Evolutionary conservation across 2,329 filamentous ascomycete species (phyloP).

Genomic region (Mycogone perniciosa): DNA sequence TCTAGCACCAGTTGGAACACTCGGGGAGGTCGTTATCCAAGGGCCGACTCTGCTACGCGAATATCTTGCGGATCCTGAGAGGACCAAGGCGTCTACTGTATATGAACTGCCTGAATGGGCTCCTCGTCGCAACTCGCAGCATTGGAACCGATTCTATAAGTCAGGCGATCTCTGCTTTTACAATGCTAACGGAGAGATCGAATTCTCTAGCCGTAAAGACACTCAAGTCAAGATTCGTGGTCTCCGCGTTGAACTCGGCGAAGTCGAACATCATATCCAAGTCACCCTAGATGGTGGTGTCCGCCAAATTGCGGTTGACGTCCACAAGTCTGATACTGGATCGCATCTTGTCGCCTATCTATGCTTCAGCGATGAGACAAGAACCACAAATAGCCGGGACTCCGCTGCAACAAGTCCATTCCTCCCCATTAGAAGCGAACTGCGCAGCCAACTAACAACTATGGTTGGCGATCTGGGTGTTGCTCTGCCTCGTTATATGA

Average conservation of each 20-base stretch:
- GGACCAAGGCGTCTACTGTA: not conserved
- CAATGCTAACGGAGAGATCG: not conserved
- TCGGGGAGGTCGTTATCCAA: constrained; percentile 10
- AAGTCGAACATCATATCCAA: constrained; percentile 7
- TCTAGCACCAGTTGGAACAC: constrained; percentile 4
- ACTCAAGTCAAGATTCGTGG: constrained; percentile 3
- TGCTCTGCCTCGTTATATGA: constrained; percentile 6
- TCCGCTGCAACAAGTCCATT: not conserved
- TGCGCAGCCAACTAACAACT: not conserved
- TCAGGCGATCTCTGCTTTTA: constrained; percentile 5
- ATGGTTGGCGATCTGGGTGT: not conserved
- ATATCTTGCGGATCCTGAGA: constrained; percentile 1
- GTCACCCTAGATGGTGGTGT: not conserved
- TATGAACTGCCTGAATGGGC: constrained; percentile 6
- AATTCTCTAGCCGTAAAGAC: constrained; percentile 3
- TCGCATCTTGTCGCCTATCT: constrained; percentile 4
- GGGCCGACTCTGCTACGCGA: constrained; percentile 5
- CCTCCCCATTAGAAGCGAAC: not conserved
- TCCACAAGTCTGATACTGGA: not conserved
- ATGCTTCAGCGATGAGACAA: constrained; percentile 1
- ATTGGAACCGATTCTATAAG: constrained; percentile 7
- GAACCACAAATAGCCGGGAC: not conserved
- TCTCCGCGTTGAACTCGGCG: constrained; percentile 2
- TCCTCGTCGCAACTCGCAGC: not conserved
- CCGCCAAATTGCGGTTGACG: constrained; percentile 11